phyloP scores from a whole-genome alignment of 1,139 yeast genomes.

The Pichia sp. region DNA sequence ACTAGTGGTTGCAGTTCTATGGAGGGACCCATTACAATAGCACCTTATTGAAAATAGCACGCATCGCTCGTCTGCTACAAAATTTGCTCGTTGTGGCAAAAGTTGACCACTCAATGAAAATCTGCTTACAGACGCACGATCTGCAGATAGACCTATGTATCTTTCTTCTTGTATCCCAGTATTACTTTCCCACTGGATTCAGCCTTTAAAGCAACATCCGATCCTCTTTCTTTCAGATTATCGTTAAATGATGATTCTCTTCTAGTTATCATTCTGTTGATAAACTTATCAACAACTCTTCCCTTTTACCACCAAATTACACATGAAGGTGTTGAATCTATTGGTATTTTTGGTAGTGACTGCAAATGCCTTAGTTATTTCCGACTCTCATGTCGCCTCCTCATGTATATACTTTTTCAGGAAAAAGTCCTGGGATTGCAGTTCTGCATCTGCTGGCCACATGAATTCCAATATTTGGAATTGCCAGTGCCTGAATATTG shows the following conservation, averaged over 20 bases:
- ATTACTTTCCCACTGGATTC: no score
- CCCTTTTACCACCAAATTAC: no score
- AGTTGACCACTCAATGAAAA: background rate
- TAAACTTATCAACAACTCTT: background rate
- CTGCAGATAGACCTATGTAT: background rate
- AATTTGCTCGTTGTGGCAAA: background rate
- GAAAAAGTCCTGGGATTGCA: conserved; percentile 38
- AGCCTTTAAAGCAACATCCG: background rate
- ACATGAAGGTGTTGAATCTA: no score
- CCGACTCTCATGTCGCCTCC: conserved; percentile 29
- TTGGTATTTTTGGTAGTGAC: no score
- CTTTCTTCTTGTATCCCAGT: background rate
- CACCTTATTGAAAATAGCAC: background rate
- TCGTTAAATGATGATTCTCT: background rate
- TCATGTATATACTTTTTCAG: conserved; percentile 38
- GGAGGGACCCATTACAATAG: background rate
- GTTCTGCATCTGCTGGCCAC: conserved; percentile 27
- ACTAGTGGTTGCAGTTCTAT: no score
- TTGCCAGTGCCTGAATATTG: conserved; percentile 38
- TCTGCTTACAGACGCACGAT: background rate
- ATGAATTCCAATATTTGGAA: conserved; percentile 28
- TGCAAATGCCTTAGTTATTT: background rate
- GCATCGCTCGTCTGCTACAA: background rate
- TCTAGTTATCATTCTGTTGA: background rate
- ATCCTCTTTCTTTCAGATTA: background rate